phyloP scores from a whole-genome alignment of 495 filamentous ascomycete species.

The Aspergillus egyptiacus region DNA sequence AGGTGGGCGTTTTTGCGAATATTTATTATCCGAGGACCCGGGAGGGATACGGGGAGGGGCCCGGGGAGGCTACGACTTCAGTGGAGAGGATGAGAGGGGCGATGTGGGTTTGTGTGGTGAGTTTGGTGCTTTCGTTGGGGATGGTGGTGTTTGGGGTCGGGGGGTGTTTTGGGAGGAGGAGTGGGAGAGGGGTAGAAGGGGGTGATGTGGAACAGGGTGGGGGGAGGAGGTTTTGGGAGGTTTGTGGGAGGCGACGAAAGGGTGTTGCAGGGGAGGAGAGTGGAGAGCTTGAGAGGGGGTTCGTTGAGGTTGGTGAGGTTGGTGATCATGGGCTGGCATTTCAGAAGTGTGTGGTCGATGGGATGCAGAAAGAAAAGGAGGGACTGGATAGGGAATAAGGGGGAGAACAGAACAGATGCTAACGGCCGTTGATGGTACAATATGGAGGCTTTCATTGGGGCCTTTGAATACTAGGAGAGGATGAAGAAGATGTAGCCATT shows the following conservation, averaged over 20 bases:
- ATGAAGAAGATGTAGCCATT: too few relatives aligned
- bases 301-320: not conserved
- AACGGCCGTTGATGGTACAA: too few relatives aligned
- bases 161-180: slow-evolving; percentile 17
- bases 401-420: too few relatives aligned
- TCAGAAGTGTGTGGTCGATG: too few relatives aligned
- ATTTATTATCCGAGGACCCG: slow-evolving; percentile 56
- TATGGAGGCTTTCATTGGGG: too few relatives aligned
- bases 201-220: not conserved
- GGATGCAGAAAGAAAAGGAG: too few relatives aligned
- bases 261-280: not conserved
- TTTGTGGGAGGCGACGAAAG: not conserved
- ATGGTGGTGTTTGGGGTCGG: slow-evolving; percentile 34
- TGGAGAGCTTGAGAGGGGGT: not conserved
- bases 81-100: slow-evolving; percentile 66
- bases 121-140: slow-evolving; percentile 62
- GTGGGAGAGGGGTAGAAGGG: not conserved
- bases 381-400: too few relatives aligned
- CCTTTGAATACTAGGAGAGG: too few relatives aligned
- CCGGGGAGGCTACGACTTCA: slow-evolving; percentile 14
- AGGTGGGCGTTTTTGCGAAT: slow-evolving; percentile 65
- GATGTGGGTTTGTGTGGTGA: slow-evolving; percentile 64
- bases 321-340: too few relatives aligned
- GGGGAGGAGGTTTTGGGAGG: not conserved
- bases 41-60: slow-evolving; percentile 46